Evolutionary conservation across 257 asterid species (phyloP).

Genomic region (Solanum sejunctum): DNA sequence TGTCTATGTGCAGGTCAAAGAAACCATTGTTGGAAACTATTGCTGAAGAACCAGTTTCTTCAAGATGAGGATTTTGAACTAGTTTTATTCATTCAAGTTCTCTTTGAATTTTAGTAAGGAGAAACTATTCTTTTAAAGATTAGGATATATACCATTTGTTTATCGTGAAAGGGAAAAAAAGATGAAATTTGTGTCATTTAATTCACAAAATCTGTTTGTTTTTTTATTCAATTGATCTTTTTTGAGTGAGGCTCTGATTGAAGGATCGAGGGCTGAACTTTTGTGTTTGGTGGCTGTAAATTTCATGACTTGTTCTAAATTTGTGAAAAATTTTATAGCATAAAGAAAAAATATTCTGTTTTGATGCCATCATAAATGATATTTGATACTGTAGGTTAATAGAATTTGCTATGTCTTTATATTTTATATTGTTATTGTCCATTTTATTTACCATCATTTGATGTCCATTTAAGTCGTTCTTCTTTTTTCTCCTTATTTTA

Average conservation of each 20-base stretch:
- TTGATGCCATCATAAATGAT: too few species aligned
- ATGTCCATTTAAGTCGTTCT: too few species aligned
- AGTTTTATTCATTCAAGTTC: not conserved
- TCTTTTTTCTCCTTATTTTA: too few species aligned
- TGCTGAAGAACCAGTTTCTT: constrained; percentile 41
- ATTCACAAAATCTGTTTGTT: not conserved
- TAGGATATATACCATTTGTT: not conserved
- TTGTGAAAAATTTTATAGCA: not conserved
- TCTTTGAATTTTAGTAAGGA: not conserved
- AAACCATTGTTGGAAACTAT: constrained; percentile 86
- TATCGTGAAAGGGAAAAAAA: not conserved
- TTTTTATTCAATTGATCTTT: not conserved
- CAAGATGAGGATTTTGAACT: constrained; percentile 6
- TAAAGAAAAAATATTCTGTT: not conserved
- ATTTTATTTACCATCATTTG: too few species aligned
- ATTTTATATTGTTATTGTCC: too few species aligned
- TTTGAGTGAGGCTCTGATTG: not conserved
- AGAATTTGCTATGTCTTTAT: too few species aligned
- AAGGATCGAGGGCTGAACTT: not conserved
- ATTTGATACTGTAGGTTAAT: too few species aligned
- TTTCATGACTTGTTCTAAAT: not conserved
- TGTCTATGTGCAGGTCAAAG: constrained; percentile 65
- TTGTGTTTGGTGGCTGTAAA: not conserved
- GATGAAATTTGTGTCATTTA: not conserved
- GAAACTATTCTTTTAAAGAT: not conserved